Evolutionary conservation across 2,329 filamentous ascomycete genomes (phyloP), one percentile per base, ranked within the genome.

Genomic region (Emergomyces africanus): DNA sequence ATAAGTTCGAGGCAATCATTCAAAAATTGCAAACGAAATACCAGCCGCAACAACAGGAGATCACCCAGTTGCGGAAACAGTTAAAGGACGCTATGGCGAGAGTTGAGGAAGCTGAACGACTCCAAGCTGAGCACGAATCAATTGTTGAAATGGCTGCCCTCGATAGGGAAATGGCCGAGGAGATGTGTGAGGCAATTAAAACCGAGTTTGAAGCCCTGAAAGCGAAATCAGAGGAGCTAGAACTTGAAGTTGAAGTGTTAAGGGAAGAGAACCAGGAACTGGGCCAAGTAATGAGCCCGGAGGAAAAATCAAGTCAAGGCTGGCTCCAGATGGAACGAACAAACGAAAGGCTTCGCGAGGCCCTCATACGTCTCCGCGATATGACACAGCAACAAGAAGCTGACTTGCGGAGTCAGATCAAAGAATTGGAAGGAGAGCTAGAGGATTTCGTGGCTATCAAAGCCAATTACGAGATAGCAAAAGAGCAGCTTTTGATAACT

Each of bases 91-190:
- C 86, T 0, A 85, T 94, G 68, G 73, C 79, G 23, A 83, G 82
- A 54, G 79, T 90, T 23, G 84, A 88, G 59, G 78, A 83, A 25
- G 77, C 94, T 2, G 88, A 92, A 65, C 79, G 81, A 35, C 78
- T 87, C 58, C 87, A 94, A 69, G 87, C 88, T 8, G 90, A 96
- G 64, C 86, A 95, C 71, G 94, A 97, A 35, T 82, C 86, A 3
- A 83, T 88, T 6, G 76, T 96, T 68, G 94, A 99, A 73, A 83
- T 94, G 73, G 90, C 90, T 6, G 87, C 89, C 0, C 77, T 99
- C 30, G 94, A 99, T 70, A 84, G 89, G 50, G 92, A 99, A 72
- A 95, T 97, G 88, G 94, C 94, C 0, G 91, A 99, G 72, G 92
- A 96, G 73, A 90, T 85, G 49, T 87, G 89, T 0, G 94, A 97